Evolutionary conservation across 768 basidiomycete species (phyloP).

Genomic region (Melanogaster broomeanus): DNA sequence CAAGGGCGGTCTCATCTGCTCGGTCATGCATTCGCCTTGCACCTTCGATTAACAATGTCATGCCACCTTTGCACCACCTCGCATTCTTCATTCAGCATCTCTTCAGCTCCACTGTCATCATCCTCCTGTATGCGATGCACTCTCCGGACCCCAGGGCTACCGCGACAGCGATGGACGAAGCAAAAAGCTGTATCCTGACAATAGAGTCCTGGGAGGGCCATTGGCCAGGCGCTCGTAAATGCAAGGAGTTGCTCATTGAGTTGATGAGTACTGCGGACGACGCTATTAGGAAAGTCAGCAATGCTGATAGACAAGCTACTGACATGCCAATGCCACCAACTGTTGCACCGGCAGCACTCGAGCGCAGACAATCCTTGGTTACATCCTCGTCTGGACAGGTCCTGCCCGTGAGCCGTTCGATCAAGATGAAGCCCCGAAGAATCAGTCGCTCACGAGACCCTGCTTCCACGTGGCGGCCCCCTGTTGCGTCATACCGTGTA

Average conservation of each 20-base stretch:
- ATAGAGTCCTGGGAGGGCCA: slow-evolving; percentile 81
- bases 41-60: too few species aligned
- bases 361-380: slow-evolving; percentile 58
- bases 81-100: too few species aligned
- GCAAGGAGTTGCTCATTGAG: slow-evolving; percentile 77
- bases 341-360: slow-evolving; percentile 38
- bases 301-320: slow-evolving; percentile 19
- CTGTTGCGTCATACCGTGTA: too few species aligned
- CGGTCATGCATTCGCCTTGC: too few species aligned
- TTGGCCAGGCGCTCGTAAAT: slow-evolving; percentile 88
- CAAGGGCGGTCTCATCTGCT: too few species aligned
- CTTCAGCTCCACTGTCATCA: too few species aligned
- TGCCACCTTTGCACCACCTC: too few species aligned
- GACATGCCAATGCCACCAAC: slow-evolving; percentile 26
- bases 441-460: too few species aligned
- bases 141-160: too few species aligned
- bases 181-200: slow-evolving; percentile 66
- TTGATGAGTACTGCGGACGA: slow-evolving; percentile 69
- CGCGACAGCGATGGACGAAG: too few species aligned
- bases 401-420: slow-evolving; percentile 47
- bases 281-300: slow-evolving; percentile 47
- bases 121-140: too few species aligned
- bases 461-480: too few species aligned
- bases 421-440: slow-evolving; percentile 56
- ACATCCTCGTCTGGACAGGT: slow-evolving; percentile 39